Conservation (phyloP, 176 grass and related monocot genomes). For the Calamus simplicifolius region DNA sequence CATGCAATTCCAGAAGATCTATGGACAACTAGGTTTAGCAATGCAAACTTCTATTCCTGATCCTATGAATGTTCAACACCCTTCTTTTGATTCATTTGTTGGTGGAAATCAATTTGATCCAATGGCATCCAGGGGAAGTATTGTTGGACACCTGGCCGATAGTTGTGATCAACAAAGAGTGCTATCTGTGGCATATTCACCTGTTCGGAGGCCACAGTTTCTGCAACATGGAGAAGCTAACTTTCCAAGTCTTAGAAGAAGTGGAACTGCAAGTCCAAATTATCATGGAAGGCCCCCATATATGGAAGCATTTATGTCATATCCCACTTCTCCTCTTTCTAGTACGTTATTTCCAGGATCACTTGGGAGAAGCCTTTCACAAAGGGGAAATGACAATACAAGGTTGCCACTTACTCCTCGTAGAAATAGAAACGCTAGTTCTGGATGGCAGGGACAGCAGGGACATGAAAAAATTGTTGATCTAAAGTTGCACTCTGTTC, state of each 20-base stretch:
- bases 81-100: constrained; percentile 47
- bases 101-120: constrained; percentile 57
- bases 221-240: constrained; percentile 34
- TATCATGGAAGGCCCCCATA: constrained; percentile 41
- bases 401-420: constrained; percentile 29
- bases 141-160: constrained; percentile 38
- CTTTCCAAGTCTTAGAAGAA: constrained; percentile 38
- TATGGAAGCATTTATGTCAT: constrained; percentile 33
- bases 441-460: constrained; percentile 49
- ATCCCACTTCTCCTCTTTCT: constrained; percentile 23
- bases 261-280: constrained; percentile 32
- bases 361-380: constrained; percentile 29
- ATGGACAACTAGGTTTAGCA: constrained; percentile 50
- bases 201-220: constrained; percentile 47
- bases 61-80: constrained; percentile 50
- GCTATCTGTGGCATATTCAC: constrained; percentile 24
- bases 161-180: constrained; percentile 49
- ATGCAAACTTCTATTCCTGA: constrained; percentile 60
- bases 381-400: constrained; percentile 47
- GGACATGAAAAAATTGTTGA: constrained; percentile 56
- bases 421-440: constrained; percentile 30
- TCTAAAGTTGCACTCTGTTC: constrained; percentile 54
- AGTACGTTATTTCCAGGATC: constrained; percentile 49
- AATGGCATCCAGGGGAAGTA: constrained; percentile 39
- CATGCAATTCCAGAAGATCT: constrained; percentile 62